A percentile compares a stretch with the other conserved stretches of the same genome.
Evolutionary conservation across 2,329 filamentous ascomycete species (phyloP).

Genomic region (Whalleya microplaca): DNA sequence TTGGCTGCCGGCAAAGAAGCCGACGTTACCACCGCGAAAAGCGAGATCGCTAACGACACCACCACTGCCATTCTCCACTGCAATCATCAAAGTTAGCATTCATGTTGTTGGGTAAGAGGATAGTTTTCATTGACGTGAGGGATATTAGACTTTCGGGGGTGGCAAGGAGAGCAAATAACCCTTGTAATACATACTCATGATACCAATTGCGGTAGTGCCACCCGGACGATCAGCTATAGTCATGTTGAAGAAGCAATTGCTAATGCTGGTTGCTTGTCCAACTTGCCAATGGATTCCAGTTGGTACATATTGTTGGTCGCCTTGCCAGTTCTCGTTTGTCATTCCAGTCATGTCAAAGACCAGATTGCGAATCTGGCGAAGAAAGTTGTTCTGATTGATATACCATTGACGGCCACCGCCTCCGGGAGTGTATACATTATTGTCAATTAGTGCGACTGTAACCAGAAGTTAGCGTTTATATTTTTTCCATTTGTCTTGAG

Average conservation of each 20-base stretch:
- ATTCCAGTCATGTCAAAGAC: slow-evolving; percentile 59
- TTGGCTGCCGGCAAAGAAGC: slow-evolving; percentile 56
- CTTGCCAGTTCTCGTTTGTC: slow-evolving; percentile 48
- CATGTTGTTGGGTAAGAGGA: not conserved
- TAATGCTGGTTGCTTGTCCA: slow-evolving; percentile 55
- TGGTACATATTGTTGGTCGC: slow-evolving; percentile 43
- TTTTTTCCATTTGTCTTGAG: no score
- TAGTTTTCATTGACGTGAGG: not conserved
- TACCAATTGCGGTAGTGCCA: not conserved
- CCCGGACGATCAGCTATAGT: slow-evolving; percentile 36
- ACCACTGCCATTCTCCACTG: slow-evolving; percentile 61
- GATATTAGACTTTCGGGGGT: slow-evolving; percentile 46
- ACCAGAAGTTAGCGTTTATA: no score
- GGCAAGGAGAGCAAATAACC: slow-evolving; percentile 44
- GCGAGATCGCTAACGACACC: slow-evolving; percentile 62
- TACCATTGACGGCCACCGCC: slow-evolving; percentile 47
- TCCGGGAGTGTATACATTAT: slow-evolving; percentile 9
- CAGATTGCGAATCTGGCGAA: slow-evolving; percentile 58
- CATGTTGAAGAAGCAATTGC: slow-evolving; percentile 63
- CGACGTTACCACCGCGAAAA: slow-evolving; percentile 63
- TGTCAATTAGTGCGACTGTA: slow-evolving; percentile 13
- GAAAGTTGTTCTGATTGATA: slow-evolving; percentile 60
- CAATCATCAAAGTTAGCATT: slow-evolving; percentile 49
- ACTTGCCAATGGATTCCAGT: slow-evolving; percentile 66
- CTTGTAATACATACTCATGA: not conserved